Percentiles rank a stretch among this genome's conserved stretches.
Conservation (phyloP, 352 stramenopile genomes). For the Pythium pyrilobum region DNA sequence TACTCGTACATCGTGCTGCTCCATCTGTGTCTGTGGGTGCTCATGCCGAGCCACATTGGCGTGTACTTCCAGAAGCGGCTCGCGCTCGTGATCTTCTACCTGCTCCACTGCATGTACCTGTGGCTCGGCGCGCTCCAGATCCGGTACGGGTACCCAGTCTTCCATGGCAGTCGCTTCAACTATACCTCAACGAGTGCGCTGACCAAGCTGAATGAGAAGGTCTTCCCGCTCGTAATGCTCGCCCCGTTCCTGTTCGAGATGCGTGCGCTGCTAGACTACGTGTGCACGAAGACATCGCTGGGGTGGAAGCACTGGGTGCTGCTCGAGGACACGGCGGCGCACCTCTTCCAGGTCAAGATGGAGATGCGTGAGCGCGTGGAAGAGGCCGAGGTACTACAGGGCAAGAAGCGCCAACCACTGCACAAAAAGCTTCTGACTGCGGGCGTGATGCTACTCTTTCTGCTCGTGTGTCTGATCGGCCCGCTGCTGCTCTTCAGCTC, state of each 20-base stretch:
- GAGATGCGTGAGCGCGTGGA: conserved; percentile 68
- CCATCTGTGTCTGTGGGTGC: conserved; percentile 69
- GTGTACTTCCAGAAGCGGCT: conserved; percentile 75
- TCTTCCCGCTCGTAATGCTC: conserved; percentile 74
- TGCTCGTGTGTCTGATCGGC: conserved; percentile 71
- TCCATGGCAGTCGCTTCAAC: conserved; percentile 79
- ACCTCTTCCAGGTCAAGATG: conserved; percentile 75
- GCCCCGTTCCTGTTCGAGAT: conserved; percentile 87
- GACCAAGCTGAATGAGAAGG: conserved; percentile 45
- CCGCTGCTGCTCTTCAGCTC: conserved; percentile 83
- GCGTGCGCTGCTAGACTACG: conserved; percentile 79
- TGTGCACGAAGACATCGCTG: conserved; percentile 83
- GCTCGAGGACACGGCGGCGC: conserved; percentile 76
- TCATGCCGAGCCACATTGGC: conserved; percentile 69
- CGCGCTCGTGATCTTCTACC: conserved; percentile 71
- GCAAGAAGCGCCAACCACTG: conserved; percentile 72
- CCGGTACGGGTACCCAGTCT: conserved; percentile 82
- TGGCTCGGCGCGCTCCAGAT: conserved; percentile 77
- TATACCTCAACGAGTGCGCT: conserved; percentile 47
- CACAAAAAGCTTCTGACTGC: conserved; percentile 59
- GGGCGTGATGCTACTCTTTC: conserved; percentile 71
- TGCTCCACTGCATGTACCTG: conserved; percentile 74
- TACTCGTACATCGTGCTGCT: conserved; percentile 68
- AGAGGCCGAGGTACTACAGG: conserved; percentile 67
- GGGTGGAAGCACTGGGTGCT: conserved; percentile 78